Evolutionary conservation across 768 basidiomycete genomes (phyloP).

Genomic region (Pleurotus tuoliensis): DNA sequence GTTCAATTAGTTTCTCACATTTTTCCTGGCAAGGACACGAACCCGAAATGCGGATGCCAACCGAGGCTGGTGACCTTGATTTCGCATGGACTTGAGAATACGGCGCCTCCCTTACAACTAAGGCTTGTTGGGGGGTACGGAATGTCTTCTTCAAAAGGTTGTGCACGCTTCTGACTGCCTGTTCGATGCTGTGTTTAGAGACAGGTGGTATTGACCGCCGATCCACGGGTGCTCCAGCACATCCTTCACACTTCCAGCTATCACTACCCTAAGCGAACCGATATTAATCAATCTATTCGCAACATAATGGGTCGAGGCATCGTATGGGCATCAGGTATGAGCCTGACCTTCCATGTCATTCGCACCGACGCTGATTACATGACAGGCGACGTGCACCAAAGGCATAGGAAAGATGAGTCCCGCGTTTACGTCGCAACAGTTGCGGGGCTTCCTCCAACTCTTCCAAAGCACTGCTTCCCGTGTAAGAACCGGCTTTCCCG

Average conservation of each 20-base stretch:
- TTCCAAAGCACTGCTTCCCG: slow-evolving; percentile 23
- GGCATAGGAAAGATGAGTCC: slow-evolving; percentile 27
- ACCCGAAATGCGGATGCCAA: slow-evolving; percentile 13
- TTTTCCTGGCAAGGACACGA: slow-evolving; percentile 18
- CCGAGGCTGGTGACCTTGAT: slow-evolving; percentile 26
- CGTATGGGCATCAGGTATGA: slow-evolving; percentile 26
- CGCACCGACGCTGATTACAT: not conserved
- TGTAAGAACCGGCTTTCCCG: slow-evolving; percentile 8
- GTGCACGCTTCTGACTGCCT: not conserved
- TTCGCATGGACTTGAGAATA: slow-evolving; percentile 22
- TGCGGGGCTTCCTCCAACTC: slow-evolving; percentile 19
- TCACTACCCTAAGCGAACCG: slow-evolving; percentile 21
- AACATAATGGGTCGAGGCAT: slow-evolving; percentile 22
- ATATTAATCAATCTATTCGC: slow-evolving; percentile 14
- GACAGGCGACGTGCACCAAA: slow-evolving; percentile 18
- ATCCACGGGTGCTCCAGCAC: slow-evolving; percentile 28
- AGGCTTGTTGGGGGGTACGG: slow-evolving; percentile 4
- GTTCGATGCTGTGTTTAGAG: slow-evolving; percentile 11
- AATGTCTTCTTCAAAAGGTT: not conserved
- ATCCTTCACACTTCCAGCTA: slow-evolving; percentile 28
- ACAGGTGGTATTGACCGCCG: slow-evolving; percentile 25
- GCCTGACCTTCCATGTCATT: not conserved
- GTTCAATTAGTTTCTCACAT: not conserved
- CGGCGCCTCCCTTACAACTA: slow-evolving; percentile 18
- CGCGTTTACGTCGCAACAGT: slow-evolving; percentile 16